Conservation (phyloP, 2,329 filamentous ascomycete genomes). For the Calonectria montana region DNA sequence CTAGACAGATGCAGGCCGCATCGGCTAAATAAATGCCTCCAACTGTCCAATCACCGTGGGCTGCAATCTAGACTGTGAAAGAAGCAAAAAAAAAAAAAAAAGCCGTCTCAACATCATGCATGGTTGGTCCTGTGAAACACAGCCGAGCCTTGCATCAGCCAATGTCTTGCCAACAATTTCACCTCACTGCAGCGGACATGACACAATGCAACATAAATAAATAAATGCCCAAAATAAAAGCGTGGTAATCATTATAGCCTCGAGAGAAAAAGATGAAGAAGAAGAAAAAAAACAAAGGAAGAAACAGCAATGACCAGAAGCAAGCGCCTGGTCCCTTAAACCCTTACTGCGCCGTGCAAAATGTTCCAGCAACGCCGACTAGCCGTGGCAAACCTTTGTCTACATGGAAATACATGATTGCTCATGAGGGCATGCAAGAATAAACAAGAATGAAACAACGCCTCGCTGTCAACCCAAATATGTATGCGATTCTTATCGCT, state of each 20-base stretch:
- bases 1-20: not conserved
- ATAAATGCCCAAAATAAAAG: not conserved
- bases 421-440: conserved; percentile 39
- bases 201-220: not conserved
- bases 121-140: not conserved
- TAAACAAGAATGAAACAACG: conserved; percentile 37
- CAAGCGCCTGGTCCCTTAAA: conserved; percentile 19
- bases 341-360: conserved; percentile 33
- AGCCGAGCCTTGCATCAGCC: not conserved
- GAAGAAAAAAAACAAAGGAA: too few relatives aligned
- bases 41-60: not conserved
- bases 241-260: conserved; percentile 23
- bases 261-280: not conserved
- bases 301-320: conserved; percentile 13
- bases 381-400: conserved; percentile 31
- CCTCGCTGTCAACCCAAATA: conserved; percentile 34
- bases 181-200: too few relatives aligned
- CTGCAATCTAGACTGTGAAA: not conserved
- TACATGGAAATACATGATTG: conserved; percentile 42
- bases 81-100: not conserved
- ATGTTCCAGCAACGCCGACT: conserved; percentile 36
- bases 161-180: not conserved
- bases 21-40: not conserved
- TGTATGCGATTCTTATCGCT: conserved; percentile 36
- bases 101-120: not conserved